These are phyloP conservation scores for Lentinus polychrous DNA, from an alignment of 1,284 basidiomycete genomes.

Conservation along the genomic window DNA sequence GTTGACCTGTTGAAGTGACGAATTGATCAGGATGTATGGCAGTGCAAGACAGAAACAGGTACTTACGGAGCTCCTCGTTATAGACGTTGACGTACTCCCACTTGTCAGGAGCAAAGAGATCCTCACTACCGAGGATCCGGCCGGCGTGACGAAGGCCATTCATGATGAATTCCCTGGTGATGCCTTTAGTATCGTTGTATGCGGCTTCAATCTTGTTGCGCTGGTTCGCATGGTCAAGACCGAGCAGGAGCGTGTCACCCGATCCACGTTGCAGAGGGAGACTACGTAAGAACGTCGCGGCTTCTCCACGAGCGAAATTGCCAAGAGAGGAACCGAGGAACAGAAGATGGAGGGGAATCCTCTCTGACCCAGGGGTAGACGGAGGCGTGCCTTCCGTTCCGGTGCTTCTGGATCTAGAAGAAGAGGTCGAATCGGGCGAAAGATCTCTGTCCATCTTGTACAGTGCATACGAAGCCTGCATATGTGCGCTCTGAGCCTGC, in stretches of 20 bases:
- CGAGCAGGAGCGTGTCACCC: constrained; percentile 71
- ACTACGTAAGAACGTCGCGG: constrained; percentile 69
- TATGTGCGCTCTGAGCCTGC: constrained; percentile 17
- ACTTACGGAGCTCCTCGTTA: constrained; percentile 63
- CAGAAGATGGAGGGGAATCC: constrained; percentile 67
- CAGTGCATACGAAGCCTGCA: constrained; percentile 15
- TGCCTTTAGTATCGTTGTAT: constrained; percentile 78
- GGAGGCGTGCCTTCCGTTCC: constrained; percentile 28
- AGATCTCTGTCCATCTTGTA: constrained; percentile 17
- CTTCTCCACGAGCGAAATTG: constrained; percentile 80
- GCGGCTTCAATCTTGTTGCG: constrained; percentile 65
- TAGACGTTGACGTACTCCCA: constrained; percentile 86
- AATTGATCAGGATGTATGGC: not conserved
- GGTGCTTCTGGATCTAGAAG: constrained; percentile 16
- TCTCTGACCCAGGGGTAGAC: constrained; percentile 31
- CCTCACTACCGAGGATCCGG: constrained; percentile 51
- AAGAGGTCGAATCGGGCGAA: constrained; percentile 26
- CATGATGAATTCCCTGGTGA: constrained; percentile 83
- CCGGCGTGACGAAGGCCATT: constrained; percentile 77
- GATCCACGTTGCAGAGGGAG: constrained; percentile 72
- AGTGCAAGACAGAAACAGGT: not conserved
- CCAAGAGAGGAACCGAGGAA: constrained; percentile 96
- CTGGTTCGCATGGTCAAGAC: constrained; percentile 81
- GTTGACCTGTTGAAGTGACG: constrained; percentile 48
- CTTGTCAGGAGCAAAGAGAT: constrained; percentile 55